Base-by-base conservation (phyloP, 1,284 basidiomycete species). In the Rhodotorula sp. region DNA sequence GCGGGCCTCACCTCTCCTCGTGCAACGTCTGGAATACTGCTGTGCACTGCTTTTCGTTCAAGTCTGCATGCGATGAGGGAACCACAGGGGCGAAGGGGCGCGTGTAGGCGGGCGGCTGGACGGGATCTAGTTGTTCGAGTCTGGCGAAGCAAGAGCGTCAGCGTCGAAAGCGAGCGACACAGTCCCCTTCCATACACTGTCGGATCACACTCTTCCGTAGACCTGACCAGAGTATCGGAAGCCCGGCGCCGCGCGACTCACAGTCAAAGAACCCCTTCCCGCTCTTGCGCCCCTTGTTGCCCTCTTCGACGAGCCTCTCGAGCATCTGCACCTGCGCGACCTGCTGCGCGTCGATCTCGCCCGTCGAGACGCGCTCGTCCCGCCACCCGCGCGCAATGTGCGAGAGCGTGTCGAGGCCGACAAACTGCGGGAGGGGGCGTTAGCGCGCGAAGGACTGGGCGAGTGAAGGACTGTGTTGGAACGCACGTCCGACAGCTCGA, bases 331-430 rank as follows among this genome's bases (percentile, higher is more conserved):
- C 84, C 57, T 83, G 81, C 68, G 80, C 75, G 49, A 87, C 85
- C n/a, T 84, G 78, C 61, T 83, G 82, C 54, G 81, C 78, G 17
- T 80, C 81, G 72, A 85, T 84, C 78, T 81, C 73, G 17, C 81
- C 82, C 14, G 77, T 69, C 56, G 81, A n/a, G 49, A 80, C 82
- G 42, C 84, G 82, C 65, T 84, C 82, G 65, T 85, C 82, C 54
- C 83, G 80, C 86, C 86, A 87, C 68, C 86, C 86, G 62, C 80
- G 77, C 41, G 84, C 80, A 74, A 87, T 87, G 80, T 84, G 82
- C n/a, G 68, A 54, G 16, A 73, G 63, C 3, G 76, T 75, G 57
- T 76, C 70, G 63, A 75, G 71, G 25, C 67, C 68, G 53, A 73
- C 74, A 41, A 77, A 75, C 74, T 74, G 65, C 13, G 44, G 4